These are phyloP conservation scores for Ceratobasidium sp. DNA, from an alignment of 1,284 basidiomycete species.

Conservation along the genomic window DNA sequence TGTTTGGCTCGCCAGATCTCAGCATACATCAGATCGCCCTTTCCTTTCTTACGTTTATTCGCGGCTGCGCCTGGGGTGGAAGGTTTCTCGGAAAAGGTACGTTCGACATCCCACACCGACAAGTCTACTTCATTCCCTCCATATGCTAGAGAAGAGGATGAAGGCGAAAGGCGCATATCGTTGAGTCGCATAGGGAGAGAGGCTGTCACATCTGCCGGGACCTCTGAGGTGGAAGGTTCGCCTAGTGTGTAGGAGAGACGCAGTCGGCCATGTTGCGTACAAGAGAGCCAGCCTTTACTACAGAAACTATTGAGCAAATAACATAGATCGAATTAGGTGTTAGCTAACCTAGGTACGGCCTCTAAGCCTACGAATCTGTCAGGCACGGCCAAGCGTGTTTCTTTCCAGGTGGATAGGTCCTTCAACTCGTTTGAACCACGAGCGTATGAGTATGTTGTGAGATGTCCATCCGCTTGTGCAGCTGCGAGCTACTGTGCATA, in stretches of 20 bases:
- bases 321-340: too few species aligned
- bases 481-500: conserved; percentile 32
- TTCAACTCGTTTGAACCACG: conserved; percentile 8
- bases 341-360: conserved; percentile 57
- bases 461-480: conserved; percentile 8
- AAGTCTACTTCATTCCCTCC: conserved; percentile 90
- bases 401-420: conserved; percentile 19
- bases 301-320: neutral
- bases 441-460: conserved; percentile 16
- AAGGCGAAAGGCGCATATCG: conserved; percentile 70
- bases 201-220: conserved; percentile 50
- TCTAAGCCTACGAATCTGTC: conserved; percentile 71
- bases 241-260: conserved; percentile 57
- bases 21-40: conserved; percentile 67
- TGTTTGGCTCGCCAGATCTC: conserved; percentile 86
- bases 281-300: conserved; percentile 62
- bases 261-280: conserved; percentile 77
- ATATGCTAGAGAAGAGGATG: conserved; percentile 72
- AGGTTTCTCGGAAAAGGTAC: conserved; percentile 62
- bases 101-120: conserved; percentile 81
- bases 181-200: conserved; percentile 70
- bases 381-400: conserved; percentile 46
- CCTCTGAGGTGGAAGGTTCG: conserved; percentile 49
- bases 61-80: conserved; percentile 46
- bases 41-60: conserved; percentile 69